Evolutionary conservation across 441 rosid species (phyloP), one percentile per base, ranked within the genome.

Genomic region (Croton laevigatus): DNA sequence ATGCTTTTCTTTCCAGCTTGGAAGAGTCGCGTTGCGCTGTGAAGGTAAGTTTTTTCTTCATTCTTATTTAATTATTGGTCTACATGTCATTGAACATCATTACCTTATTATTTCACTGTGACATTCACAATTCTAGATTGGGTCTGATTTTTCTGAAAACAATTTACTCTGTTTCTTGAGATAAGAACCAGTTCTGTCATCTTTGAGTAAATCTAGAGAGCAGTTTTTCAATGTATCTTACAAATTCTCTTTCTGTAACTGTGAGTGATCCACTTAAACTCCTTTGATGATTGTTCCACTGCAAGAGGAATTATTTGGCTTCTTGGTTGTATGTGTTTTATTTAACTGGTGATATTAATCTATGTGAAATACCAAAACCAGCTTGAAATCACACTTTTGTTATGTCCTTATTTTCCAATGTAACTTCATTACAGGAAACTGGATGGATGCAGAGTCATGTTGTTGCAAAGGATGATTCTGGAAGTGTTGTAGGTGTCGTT

Each of bases 371-470:
- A 4, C 52, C n/a, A 17, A 17, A 62, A 40, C 20, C 14, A 37
- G 22, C 45, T 51, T 63, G 14, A 44, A 76, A 6, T 49, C 70
- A 12, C 0, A 32, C 61, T 12, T 6, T 34, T 69, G 4, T 72
- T 6, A 40, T 69, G 4, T 72, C 71, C 66, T 62, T 17, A n/a
- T 51, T 68, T 51, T 69, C 42, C 14, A 3, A 59, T 37, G 74
- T 20, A 59, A 59, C 37, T 70, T 27, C 32, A 61, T 75, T 83
- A 40, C 88, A 91, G 97, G 94, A 90, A 82, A 94, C 94, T 61
- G 97, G 98, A 79, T 94, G 98, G 97, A 76, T 71, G 75, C 97
- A 97, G 1, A 76, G 90, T 49, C 97, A 94, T 69, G 74, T 94
- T 59, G 78, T 91, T 84, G 96, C 97, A 11, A 88, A 83, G 79